phyloP scores from a whole-genome alignment of 768 basidiomycete species.

The Boletus fagicola region DNA sequence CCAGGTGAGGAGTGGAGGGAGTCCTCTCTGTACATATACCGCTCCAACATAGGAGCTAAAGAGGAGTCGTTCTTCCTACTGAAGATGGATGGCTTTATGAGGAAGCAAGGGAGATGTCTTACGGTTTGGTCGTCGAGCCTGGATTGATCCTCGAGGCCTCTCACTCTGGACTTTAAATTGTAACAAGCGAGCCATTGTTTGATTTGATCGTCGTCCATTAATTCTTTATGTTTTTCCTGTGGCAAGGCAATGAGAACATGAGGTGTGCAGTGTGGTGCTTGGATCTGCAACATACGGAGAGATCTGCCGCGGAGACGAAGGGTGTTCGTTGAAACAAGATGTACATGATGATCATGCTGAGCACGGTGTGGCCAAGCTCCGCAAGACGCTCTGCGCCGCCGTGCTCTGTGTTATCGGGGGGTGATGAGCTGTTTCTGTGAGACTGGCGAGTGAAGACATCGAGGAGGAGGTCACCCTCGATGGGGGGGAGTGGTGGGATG shows the following conservation, averaged over 20 bases:
- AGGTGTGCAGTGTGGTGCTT: neutral
- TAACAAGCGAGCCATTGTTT: conserved; percentile 51
- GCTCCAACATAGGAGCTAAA: conserved; percentile 67
- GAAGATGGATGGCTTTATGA: conserved; percentile 4
- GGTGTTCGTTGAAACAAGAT: conserved; percentile 49
- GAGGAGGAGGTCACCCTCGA: conserved; percentile 56
- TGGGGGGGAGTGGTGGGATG: conserved; percentile 50
- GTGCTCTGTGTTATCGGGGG: conserved; percentile 45
- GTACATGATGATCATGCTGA: conserved; percentile 52
- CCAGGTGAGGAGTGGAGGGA: conserved; percentile 51
- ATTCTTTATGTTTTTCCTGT: conserved; percentile 26
- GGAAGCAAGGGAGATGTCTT: neutral
- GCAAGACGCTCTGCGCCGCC: conserved; percentile 61
- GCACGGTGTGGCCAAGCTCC: conserved; percentile 51
- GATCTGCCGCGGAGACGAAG: conserved; percentile 39
- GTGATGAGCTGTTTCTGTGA: conserved; percentile 27
- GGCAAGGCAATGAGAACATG: neutral
- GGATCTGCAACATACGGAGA: conserved; percentile 38
- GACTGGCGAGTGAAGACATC: conserved; percentile 57
- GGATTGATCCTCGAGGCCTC: conserved; percentile 40
- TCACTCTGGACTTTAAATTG: conserved; percentile 51
- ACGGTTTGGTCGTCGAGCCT: conserved; percentile 40
- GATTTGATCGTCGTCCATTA: conserved; percentile 41
- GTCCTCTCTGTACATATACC: conserved; percentile 57
- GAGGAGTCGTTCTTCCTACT: conserved; percentile 53